Evolutionary conservation across 768 basidiomycete genomes (phyloP).

Genomic region (Dentipellis fragilis): DNA sequence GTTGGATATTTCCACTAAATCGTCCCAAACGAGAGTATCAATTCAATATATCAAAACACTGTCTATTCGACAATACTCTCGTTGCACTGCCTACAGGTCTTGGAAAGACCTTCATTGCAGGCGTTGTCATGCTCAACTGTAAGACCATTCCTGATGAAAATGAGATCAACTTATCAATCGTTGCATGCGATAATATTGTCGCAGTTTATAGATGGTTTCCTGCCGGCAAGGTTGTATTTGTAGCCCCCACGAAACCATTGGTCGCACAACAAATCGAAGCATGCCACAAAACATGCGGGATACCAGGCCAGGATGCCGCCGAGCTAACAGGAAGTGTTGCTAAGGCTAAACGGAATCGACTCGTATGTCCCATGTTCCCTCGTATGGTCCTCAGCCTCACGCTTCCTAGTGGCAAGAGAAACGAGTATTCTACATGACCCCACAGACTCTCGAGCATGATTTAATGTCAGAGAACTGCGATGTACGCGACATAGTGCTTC

Average conservation of each 20-base stretch:
- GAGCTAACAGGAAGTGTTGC: slow-evolving; percentile 79
- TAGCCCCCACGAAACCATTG: slow-evolving; percentile 93
- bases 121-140: slow-evolving; percentile 95
- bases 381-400: not conserved
- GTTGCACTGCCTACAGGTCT: slow-evolving; percentile 93
- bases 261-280: slow-evolving; percentile 93
- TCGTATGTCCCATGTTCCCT: slow-evolving; percentile 33
- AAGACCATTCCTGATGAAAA: slow-evolving; percentile 19
- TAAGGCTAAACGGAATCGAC: slow-evolving; percentile 40
- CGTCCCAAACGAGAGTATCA: slow-evolving; percentile 87
- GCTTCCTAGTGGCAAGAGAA: slow-evolving; percentile 62
- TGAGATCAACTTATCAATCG: not conserved
- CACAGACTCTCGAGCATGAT: slow-evolving; percentile 90
- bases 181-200: not conserved
- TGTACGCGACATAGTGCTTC: slow-evolving; percentile 66
- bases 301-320: slow-evolving; percentile 74
- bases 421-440: slow-evolving; percentile 91
- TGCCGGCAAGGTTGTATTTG: slow-evolving; percentile 83
- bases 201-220: slow-evolving; percentile 90
- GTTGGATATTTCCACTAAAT: slow-evolving; percentile 91
- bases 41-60: slow-evolving; percentile 80
- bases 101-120: slow-evolving; percentile 97
- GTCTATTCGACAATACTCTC: slow-evolving; percentile 86
- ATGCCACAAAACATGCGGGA: slow-evolving; percentile 88
- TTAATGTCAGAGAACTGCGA: slow-evolving; percentile 66